phyloP scores from a whole-genome alignment of 1,284 basidiomycete genomes.

The Sanguinoderma infundibulare region DNA sequence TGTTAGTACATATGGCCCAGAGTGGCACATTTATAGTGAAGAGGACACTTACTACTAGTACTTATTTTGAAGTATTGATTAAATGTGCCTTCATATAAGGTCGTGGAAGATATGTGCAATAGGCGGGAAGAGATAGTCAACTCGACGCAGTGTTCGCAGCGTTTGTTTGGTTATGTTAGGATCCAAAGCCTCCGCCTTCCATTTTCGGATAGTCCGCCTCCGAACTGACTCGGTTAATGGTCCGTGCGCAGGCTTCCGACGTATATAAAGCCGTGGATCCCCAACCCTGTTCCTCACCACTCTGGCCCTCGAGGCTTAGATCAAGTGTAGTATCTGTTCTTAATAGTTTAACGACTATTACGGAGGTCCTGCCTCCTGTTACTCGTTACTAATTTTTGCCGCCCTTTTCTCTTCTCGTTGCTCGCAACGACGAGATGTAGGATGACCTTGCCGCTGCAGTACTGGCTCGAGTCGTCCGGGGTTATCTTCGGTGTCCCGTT shows the following conservation, averaged over 20 bases:
- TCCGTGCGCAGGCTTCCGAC: no score
- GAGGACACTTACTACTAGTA: neutral
- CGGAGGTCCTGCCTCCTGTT: no score
- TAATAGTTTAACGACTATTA: no score
- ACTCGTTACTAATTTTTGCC: no score
- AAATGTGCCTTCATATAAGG: neutral
- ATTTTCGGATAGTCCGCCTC: neutral
- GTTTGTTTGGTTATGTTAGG: constrained; percentile 16
- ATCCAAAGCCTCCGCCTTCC: constrained; percentile 21
- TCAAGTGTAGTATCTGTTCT: no score
- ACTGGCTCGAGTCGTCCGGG: no score
- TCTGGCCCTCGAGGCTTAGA: neutral
- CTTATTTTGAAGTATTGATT: neutral
- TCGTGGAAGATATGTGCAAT: no score
- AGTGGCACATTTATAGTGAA: neutral
- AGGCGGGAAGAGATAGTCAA: neutral
- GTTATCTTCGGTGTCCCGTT: no score
- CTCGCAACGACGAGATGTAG: no score
- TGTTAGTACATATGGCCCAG: neutral
- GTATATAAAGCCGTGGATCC: neutral
- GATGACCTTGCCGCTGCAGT: no score
- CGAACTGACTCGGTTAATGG: no score
- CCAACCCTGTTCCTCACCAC: neutral
- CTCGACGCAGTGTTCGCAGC: neutral
- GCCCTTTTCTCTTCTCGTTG: no score